A percentile compares a stretch with the other conserved stretches of the same genome.
Conservation (phyloP, 805 yeast genomes). For the Yamadazyma ubonensis region DNA sequence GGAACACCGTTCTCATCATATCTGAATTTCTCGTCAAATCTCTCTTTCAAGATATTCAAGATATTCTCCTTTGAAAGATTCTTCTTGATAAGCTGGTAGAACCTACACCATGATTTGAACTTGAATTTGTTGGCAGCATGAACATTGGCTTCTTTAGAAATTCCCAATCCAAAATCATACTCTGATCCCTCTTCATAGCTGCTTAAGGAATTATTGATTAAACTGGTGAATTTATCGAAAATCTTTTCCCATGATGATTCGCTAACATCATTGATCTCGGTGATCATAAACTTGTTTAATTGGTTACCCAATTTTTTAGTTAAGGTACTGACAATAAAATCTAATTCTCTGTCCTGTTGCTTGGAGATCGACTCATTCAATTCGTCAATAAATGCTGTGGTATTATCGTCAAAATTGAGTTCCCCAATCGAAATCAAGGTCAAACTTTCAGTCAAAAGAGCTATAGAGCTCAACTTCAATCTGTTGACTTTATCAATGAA, state of each 20-base stretch:
- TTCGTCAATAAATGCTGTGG: constrained; percentile 29
- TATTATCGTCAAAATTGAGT: constrained; percentile 22
- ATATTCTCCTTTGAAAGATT: constrained; percentile 65
- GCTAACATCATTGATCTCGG: constrained; percentile 49
- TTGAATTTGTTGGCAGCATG: constrained; percentile 44
- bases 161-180: constrained; percentile 69
- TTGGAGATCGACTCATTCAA: constrained; percentile 38
- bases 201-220: constrained; percentile 11
- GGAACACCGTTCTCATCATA: constrained; percentile 85
- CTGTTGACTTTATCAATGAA: constrained; percentile 17
- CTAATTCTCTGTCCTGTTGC: constrained; percentile 37
- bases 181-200: constrained; percentile 19
- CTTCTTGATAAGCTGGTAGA: constrained; percentile 59
- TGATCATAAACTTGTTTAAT: constrained; percentile 52
- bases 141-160: constrained; percentile 41
- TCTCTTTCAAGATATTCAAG: constrained; percentile 64
- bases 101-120: constrained; percentile 61
- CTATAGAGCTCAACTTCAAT: constrained; percentile 7
- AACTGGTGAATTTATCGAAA: constrained; percentile 39
- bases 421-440: constrained; percentile 29
- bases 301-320: constrained; percentile 46
- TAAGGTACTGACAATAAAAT: constrained; percentile 32
- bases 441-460: constrained; percentile 16
- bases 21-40: constrained; percentile 79
- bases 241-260: constrained; percentile 62